Evolutionary conservation across 1,284 basidiomycete species (phyloP), one percentile per base, ranked within the genome.

Genomic region (Agroathelia rolfsii): DNA sequence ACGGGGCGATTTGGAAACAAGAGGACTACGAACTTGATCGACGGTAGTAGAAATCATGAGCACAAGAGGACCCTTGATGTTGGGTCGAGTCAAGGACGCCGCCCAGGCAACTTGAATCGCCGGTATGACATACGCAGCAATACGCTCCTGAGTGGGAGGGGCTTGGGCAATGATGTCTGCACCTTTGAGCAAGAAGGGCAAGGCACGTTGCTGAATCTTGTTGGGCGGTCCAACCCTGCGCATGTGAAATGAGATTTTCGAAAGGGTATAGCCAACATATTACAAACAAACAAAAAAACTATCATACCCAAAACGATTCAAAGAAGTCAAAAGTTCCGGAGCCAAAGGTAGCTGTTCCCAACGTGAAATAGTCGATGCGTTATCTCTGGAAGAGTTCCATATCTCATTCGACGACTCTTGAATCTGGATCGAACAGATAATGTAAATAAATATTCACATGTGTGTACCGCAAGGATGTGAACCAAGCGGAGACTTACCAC

Each of bases 101-200:
- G 70, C 76, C 36, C 88, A 68, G 24, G 86, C 85, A 28, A 85
- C 76, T 49, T 93, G 89, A 32, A 95, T 83, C 13, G 87, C 88
- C 26, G 89, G 90, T 40, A 94, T 92, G 30, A 92, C 85, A 56
- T 98, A 98, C 35, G 90, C 89, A 19, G 94, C 93, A 49, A 98
- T 97, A 28, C 94, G 75, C 56, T 98, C 94, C 56, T 97, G 94
- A 0, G 94, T 97, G 0, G 94, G 93, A 26, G 94, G 94, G 8
- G 94, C 94, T 60, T 98, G 94, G 5, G 93, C 93, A 45, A 98
- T 96, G 48, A 97, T 94, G 49, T 98, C 95, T 26, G 87, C 77
- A 6, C 90, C 87, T 38, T 87, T 79, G 30, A 97, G 69, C 40
- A 98, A 77, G 60, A 95, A 96, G 1, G 94, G 94, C 35, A 98